Percentiles rank a stretch among this genome's conserved stretches.
phyloP scores from a whole-genome alignment of 768 basidiomycete species.

The Suillus clintonianus region DNA sequence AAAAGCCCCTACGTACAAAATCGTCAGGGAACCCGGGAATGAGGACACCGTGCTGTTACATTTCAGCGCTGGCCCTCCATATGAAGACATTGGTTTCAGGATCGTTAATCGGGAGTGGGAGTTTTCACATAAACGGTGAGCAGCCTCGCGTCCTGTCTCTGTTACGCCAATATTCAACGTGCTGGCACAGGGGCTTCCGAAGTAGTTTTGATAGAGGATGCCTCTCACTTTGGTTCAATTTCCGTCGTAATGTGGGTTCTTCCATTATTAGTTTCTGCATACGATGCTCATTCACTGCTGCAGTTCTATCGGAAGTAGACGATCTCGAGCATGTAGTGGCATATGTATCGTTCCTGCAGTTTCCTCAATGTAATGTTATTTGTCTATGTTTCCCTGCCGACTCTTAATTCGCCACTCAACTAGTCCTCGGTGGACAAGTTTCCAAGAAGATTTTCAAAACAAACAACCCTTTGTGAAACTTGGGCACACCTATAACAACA shows the following conservation, averaged over 20 bases:
- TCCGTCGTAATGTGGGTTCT: constrained; percentile 82
- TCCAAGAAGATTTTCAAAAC: background rate
- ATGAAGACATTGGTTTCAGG: constrained; percentile 98
- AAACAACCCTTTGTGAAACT: constrained; percentile 9
- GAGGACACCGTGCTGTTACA: constrained; percentile 92
- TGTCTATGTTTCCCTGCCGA: constrained; percentile 9
- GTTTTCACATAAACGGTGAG: constrained; percentile 91
- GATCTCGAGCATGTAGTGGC: constrained; percentile 16
- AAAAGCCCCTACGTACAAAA: constrained; percentile 95
- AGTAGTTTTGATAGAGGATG: constrained; percentile 98
- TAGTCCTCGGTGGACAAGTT: constrained; percentile 11
- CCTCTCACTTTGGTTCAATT: constrained; percentile 94
- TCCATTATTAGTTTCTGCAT: constrained; percentile 10
- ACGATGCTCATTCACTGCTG: constrained; percentile 17
- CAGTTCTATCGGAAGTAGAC: constrained; percentile 82
- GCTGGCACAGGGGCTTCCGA: constrained; percentile 76
- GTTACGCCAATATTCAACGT: constrained; percentile 16
- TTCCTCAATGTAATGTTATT: constrained; percentile 31
- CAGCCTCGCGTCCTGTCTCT: constrained; percentile 6
- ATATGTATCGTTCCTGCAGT: constrained; percentile 20
- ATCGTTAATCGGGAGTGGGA: constrained; percentile 99
- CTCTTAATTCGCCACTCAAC: constrained; percentile 13
- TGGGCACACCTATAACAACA: constrained; percentile 1
- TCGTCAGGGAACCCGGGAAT: constrained; percentile 91
- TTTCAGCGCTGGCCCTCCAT: constrained; percentile 96